phyloP scores from a whole-genome alignment of 2,329 filamentous ascomycete species.

The Cadophora luteo-olivacea region DNA sequence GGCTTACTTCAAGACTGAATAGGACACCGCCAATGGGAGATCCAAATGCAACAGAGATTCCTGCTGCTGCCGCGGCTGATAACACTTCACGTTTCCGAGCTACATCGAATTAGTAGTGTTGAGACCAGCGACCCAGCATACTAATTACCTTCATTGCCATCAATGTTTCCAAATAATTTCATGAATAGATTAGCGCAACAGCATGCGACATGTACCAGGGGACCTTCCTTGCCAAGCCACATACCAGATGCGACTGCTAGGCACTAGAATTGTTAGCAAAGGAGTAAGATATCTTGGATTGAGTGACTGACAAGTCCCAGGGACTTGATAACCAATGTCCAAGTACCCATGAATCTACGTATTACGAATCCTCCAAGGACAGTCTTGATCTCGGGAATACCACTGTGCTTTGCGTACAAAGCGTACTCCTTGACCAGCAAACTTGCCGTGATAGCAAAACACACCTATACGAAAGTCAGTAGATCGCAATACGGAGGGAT shows the following conservation, averaged over 20 bases:
- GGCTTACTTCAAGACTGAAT: constrained; percentile 84
- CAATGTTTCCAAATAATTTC: constrained; percentile 83
- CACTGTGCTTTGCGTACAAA: constrained; percentile 88
- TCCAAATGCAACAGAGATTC: constrained; percentile 65
- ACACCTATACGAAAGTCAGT: constrained; percentile 55
- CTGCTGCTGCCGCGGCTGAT: constrained; percentile 81
- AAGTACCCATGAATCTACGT: constrained; percentile 80
- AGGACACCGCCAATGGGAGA: constrained; percentile 86
- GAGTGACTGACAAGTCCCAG: constrained; percentile 73
- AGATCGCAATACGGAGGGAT: neutral
- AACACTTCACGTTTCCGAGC: constrained; percentile 92
- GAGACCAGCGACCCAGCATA: constrained; percentile 27
- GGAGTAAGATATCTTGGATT: too few species aligned
- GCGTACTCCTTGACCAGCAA: constrained; percentile 84
- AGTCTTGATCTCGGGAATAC: constrained; percentile 98
- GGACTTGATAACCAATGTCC: constrained; percentile 91
- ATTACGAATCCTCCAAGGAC: constrained; percentile 95
- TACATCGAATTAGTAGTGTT: constrained; percentile 48
- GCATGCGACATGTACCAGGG: constrained; percentile 93
- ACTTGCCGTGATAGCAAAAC: constrained; percentile 80
- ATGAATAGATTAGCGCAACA: constrained; percentile 95
- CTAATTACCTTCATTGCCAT: constrained; percentile 78
- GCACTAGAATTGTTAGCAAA: constrained; percentile 60
- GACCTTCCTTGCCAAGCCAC: constrained; percentile 97
- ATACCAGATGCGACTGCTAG: constrained; percentile 91